Evolutionary conservation across 495 filamentous ascomycete species (phyloP), one percentile per base, ranked within the genome.

Genomic region (Penicillium cinerascens): DNA sequence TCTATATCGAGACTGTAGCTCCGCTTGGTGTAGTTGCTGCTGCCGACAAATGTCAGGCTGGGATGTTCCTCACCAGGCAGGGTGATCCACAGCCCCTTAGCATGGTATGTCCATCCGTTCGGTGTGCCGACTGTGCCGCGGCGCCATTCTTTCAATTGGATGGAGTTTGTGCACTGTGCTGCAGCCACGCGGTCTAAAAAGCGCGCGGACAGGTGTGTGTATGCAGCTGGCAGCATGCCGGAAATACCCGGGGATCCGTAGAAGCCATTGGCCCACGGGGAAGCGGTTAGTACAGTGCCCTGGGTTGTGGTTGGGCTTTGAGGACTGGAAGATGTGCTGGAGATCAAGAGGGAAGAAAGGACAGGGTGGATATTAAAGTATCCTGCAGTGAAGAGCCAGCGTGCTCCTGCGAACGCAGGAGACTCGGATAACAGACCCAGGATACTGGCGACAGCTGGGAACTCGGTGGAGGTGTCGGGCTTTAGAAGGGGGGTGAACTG

Each of bases 281-380:
- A 92, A n/a, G 93, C 93, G 4, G 95, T 96, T 45, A 99, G 81
- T 18, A 99, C 85, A 2, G 88, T 93, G 53, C 88, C 91, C 44
- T 74, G 74, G 15, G 89, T 73, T 13, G 65, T 67, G 25, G 64
- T 65, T 13, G 62, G 40, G 21, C 61, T 55, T 20, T 62, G 48
- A 16, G 67, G 57, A 27, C 69, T 59, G 4, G 60, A 47, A 17
- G 73, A 73, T 10, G 72, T 75, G 49, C 73, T 91, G 16, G 79
- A 72, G 16, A 99, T 82, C 1, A 97, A 73, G 4, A 96, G 78
- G 42, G 84, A 78, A 15, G 87, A 91, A 6, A 96, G 80, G 2
- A 82, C 78, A 2, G 92, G 84, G 36, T 89, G 88, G 44, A 93
- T 95, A 70, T 99, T 98, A 77, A 98, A 98, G 68, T 98, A 98